Conservation (phyloP, 768 basidiomycete genomes). For the Boletellus ananiceps region DNA sequence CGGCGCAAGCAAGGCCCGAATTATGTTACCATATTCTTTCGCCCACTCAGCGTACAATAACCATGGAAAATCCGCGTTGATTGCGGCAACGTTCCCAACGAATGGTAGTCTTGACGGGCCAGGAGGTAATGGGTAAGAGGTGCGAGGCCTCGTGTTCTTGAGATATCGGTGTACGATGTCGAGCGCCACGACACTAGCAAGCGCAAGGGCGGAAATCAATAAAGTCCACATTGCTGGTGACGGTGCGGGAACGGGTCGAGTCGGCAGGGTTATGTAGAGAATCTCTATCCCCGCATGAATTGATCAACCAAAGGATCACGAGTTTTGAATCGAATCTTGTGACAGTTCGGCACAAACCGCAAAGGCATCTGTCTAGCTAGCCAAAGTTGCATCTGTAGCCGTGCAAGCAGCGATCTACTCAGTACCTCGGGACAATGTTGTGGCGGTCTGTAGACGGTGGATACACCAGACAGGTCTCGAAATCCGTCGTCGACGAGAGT, state of each 20-base stretch:
- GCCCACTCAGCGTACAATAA: slow-evolving; percentile 37
- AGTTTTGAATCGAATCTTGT: not conserved
- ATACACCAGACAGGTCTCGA: too few species aligned
- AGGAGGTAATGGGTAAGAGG: slow-evolving; percentile 29
- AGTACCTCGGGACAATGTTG: too few species aligned
- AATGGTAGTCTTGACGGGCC: slow-evolving; percentile 36
- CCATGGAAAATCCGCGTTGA: slow-evolving; percentile 33
- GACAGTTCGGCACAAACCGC: too few species aligned
- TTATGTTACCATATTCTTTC: slow-evolving; percentile 29
- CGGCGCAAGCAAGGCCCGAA: not conserved
- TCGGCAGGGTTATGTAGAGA: not conserved
- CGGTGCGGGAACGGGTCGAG: not conserved
- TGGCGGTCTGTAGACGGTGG: too few species aligned
- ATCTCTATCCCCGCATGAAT: not conserved
- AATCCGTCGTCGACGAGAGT: too few species aligned
- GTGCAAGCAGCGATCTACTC: too few species aligned
- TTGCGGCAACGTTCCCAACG: slow-evolving; percentile 35
- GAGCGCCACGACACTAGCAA: slow-evolving; percentile 9
- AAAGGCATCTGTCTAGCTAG: too few species aligned
- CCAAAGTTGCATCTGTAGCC: too few species aligned
- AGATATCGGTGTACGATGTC: slow-evolving; percentile 7
- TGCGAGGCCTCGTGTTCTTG: not conserved
- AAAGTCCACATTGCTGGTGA: slow-evolving; percentile 6
- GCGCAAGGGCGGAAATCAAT: slow-evolving; percentile 1
- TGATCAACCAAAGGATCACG: not conserved